A percentile compares a stretch with the other conserved stretches of the same genome.
phyloP scores from a whole-genome alignment of 345 rosid genomes.

The Garcia nutans region DNA sequence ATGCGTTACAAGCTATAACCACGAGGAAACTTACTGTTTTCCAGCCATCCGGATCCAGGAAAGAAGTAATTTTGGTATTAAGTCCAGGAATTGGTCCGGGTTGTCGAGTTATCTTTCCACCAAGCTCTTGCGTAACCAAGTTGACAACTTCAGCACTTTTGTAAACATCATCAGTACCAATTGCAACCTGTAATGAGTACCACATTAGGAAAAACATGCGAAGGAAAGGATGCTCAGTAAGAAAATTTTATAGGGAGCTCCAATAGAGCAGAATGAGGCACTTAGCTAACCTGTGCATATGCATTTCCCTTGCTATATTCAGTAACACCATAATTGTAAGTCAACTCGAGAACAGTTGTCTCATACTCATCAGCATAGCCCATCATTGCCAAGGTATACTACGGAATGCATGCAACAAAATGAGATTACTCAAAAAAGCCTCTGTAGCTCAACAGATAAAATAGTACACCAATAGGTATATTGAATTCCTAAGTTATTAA shows the following conservation, averaged over 20 bases:
- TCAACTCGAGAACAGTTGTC: conserved; percentile 80
- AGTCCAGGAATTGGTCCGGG: conserved; percentile 89
- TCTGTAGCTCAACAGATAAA: background rate
- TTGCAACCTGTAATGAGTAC: conserved; percentile 48
- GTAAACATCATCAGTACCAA: conserved; percentile 91
- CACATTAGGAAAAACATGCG: background rate
- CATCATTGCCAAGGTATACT: conserved; percentile 86
- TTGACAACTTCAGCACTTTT: conserved; percentile 86
- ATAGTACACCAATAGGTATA: background rate
- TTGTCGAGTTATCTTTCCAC: conserved; percentile 86
- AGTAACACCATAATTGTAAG: conserved; percentile 77
- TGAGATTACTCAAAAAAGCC: background rate
- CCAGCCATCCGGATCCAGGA: conserved; percentile 97
- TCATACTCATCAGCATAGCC: conserved; percentile 83
- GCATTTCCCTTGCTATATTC: conserved; percentile 94
- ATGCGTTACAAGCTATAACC: background rate
- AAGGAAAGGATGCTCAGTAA: background rate
- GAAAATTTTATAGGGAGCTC: background rate
- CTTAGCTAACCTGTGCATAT: conserved; percentile 67
- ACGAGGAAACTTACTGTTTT: conserved; percentile 59
- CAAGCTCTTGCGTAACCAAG: conserved; percentile 68
- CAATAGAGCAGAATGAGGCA: background rate
- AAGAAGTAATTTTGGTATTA: conserved; percentile 78
- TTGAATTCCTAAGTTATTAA: background rate
- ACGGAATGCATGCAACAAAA: conserved; percentile 15